phyloP scores from a whole-genome alignment of 768 basidiomycete species.

The Filobasidium wieringae region DNA sequence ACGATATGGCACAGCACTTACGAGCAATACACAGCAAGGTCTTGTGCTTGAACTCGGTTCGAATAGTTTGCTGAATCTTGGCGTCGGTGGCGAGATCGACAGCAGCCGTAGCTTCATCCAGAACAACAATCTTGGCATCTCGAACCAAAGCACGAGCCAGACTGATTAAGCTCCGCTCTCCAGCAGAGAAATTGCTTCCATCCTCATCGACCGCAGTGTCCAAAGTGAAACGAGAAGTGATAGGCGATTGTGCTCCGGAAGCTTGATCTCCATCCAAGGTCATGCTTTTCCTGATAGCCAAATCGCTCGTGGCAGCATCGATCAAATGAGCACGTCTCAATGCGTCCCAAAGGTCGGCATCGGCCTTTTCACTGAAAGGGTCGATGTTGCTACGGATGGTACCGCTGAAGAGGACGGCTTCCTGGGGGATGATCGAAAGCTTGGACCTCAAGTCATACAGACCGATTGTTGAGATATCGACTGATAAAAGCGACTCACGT shows the following conservation, averaged over 20 bases:
- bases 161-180: slow-evolving; percentile 67
- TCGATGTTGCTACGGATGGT: slow-evolving; percentile 71
- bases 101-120: slow-evolving; percentile 79
- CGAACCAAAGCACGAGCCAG: slow-evolving; percentile 82
- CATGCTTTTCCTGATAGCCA: slow-evolving; percentile 8
- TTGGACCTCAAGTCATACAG: slow-evolving; percentile 50
- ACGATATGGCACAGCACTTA: slow-evolving; percentile 43
- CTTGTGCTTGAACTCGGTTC: slow-evolving; percentile 68
- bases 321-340: slow-evolving; percentile 72
- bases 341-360: slow-evolving; percentile 65
- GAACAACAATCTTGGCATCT: slow-evolving; percentile 50
- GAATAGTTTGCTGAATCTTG: slow-evolving; percentile 83
- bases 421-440: slow-evolving; percentile 60
- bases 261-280: slow-evolving; percentile 3
- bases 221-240: slow-evolving; percentile 56
- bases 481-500: slow-evolving; percentile 5
- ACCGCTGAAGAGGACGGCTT: slow-evolving; percentile 43
- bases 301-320: slow-evolving; percentile 28
- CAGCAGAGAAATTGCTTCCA: slow-evolving; percentile 66
- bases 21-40: slow-evolving; percentile 81
- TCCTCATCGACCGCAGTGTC: slow-evolving; percentile 78
- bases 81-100: slow-evolving; percentile 68
- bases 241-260: neutral
- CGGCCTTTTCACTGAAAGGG: slow-evolving; percentile 58
- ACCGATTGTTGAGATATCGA: slow-evolving; percentile 74